Evolutionary conservation across 2,329 filamentous ascomycete genomes (phyloP).

Genomic region (Ophiostoma angusticollis): DNA sequence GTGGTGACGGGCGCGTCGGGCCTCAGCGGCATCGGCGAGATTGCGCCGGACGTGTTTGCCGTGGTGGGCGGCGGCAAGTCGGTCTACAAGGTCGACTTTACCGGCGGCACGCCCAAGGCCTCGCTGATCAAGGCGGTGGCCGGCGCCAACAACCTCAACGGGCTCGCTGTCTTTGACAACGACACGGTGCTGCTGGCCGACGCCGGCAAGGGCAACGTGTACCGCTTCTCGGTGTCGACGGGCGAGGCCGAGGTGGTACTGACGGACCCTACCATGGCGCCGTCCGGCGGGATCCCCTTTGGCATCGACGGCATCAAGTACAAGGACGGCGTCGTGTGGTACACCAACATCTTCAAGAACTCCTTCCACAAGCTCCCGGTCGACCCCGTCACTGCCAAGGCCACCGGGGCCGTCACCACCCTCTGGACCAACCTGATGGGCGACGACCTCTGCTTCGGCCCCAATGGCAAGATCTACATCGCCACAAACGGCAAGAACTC

Average conservation of each 20-base stretch:
- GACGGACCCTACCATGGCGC: slow-evolving; percentile 20
- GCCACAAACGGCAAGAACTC: slow-evolving; percentile 20
- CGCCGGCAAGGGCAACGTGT: slow-evolving; percentile 19
- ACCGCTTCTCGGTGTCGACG: slow-evolving; percentile 17
- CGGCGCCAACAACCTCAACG: slow-evolving; percentile 21
- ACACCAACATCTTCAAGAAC: slow-evolving; percentile 25
- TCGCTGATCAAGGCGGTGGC: slow-evolving; percentile 19
- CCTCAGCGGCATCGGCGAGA: slow-evolving; percentile 21
- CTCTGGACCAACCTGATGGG: slow-evolving; percentile 23
- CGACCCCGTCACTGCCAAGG: slow-evolving; percentile 18
- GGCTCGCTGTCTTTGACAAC: slow-evolving; percentile 20
- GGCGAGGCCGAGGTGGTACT: slow-evolving; percentile 17
- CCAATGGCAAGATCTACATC: slow-evolving; percentile 21
- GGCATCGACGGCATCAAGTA: slow-evolving; percentile 23
- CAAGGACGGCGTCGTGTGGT: slow-evolving; percentile 20
- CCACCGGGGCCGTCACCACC: slow-evolving; percentile 16
- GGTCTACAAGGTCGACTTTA: slow-evolving; percentile 22
- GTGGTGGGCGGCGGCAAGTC: slow-evolving; percentile 21
- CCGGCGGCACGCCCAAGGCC: slow-evolving; percentile 12
- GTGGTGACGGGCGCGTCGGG: slow-evolving; percentile 17
- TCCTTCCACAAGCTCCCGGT: slow-evolving; percentile 22
- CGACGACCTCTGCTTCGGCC: slow-evolving; percentile 21
- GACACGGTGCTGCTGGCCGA: slow-evolving; percentile 21
- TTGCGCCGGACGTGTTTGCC: slow-evolving; percentile 19
- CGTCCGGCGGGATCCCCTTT: slow-evolving; percentile 20